These are phyloP conservation scores for Plasmodium inui DNA, from an alignment of 169 alveolate species.

Conservation along the genomic window DNA sequence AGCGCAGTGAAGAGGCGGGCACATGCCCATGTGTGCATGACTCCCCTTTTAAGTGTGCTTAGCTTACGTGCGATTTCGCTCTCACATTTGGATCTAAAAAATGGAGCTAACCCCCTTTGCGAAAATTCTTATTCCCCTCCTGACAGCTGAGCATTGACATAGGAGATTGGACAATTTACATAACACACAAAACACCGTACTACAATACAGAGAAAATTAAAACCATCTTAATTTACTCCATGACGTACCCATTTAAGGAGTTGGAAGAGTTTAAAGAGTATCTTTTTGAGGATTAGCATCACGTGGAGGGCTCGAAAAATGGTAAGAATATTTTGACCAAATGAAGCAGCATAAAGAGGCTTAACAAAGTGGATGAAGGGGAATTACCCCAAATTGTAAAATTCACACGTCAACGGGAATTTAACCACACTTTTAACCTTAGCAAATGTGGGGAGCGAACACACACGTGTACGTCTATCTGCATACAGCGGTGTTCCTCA, in stretches of 20 bases:
- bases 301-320: not conserved
- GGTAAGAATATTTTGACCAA: not conserved
- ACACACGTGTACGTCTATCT: not conserved
- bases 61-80: not conserved
- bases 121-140: not conserved
- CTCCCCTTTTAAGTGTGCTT: not conserved
- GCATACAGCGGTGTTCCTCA: not conserved
- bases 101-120: not conserved
- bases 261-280: constrained; percentile 45
- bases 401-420: not conserved
- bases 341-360: not conserved
- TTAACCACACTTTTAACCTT: not conserved
- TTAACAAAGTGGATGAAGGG: constrained; percentile 1
- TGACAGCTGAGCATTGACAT: constrained; percentile 19
- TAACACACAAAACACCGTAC: not conserved
- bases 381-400: not conserved
- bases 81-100: not conserved
- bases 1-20: not conserved
- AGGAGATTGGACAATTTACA: constrained; percentile 34
- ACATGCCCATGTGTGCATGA: not conserved
- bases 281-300: constrained; percentile 5
- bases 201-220: constrained; percentile 23
- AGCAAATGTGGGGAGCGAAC: not conserved
- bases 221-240: constrained; percentile 22
- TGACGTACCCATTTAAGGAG: constrained; percentile 46